Conservation (phyloP, 768 basidiomycete genomes). For the Leucocoprinus sp. region DNA sequence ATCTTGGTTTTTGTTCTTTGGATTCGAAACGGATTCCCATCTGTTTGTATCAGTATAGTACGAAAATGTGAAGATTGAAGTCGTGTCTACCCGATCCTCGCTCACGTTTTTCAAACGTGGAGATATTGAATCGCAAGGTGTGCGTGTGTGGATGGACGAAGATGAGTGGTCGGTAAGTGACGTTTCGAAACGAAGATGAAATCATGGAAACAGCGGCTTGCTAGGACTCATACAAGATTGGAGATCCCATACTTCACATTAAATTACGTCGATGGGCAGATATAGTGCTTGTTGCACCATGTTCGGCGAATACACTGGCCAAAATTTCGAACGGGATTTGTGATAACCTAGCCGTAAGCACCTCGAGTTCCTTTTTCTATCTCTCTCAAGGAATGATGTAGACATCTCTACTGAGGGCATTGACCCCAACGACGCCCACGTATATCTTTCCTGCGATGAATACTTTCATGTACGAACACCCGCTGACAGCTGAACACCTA, state of each 20-base stretch:
- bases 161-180: slow-evolving; percentile 86
- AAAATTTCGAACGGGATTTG: slow-evolving; percentile 87
- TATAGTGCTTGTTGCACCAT: slow-evolving; percentile 89
- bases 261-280: slow-evolving; percentile 94
- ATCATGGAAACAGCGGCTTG: not conserved
- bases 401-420: slow-evolving; percentile 78
- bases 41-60: slow-evolving; percentile 41
- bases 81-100: slow-evolving; percentile 74
- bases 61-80: slow-evolving; percentile 65
- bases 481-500: slow-evolving; percentile 81
- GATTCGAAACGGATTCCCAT: not conserved
- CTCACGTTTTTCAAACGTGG: slow-evolving; percentile 64
- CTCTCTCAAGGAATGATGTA: slow-evolving; percentile 16
- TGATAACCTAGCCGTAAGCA: slow-evolving; percentile 81
- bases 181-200: not conserved
- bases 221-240: slow-evolving; percentile 45
- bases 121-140: slow-evolving; percentile 42
- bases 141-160: slow-evolving; percentile 77
- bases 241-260: slow-evolving; percentile 93
- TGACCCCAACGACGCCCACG: slow-evolving; percentile 77
- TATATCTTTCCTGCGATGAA: slow-evolving; percentile 98
- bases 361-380: not conserved
- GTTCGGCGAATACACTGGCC: slow-evolving; percentile 92
- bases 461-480: slow-evolving; percentile 95
- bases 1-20: not conserved